Evolutionary conservation across 352 stramenopile species (phyloP).

Genomic region (Phytophthora crassamura): DNA sequence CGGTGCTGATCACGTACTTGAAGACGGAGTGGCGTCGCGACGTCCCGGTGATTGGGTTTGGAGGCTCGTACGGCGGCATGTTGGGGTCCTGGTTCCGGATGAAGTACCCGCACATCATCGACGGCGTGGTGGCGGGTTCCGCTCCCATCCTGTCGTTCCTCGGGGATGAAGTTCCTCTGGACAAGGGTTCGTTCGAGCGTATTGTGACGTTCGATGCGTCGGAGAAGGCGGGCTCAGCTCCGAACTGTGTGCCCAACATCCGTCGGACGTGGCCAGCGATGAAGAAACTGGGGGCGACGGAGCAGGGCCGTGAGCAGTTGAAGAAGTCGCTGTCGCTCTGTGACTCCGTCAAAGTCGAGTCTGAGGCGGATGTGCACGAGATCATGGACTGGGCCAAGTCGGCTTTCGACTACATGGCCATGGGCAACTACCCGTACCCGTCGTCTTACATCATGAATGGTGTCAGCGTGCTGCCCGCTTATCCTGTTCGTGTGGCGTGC

Average conservation of each 20-base stretch:
- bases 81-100: constrained; percentile 76
- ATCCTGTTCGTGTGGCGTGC: constrained; percentile 90
- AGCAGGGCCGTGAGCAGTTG: constrained; percentile 53
- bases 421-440: constrained; percentile 97
- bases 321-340: constrained; percentile 61
- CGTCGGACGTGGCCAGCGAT: constrained; percentile 70
- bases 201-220: constrained; percentile 85
- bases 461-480: constrained; percentile 86
- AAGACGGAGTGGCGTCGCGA: constrained; percentile 55
- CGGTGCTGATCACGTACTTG: constrained; percentile 59
- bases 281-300: constrained; percentile 52
- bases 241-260: constrained; percentile 84
- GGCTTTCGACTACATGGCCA: constrained; percentile 93
- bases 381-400: constrained; percentile 75
- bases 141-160: constrained; percentile 69
- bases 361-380: constrained; percentile 49
- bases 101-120: constrained; percentile 80
- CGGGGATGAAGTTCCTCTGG: constrained; percentile 60
- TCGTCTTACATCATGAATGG: constrained; percentile 95
- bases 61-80: constrained; percentile 83
- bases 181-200: constrained; percentile 68
- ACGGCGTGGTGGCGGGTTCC: constrained; percentile 70
- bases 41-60: constrained; percentile 71
- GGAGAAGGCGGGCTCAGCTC: constrained; percentile 60
- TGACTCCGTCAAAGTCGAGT: constrained; percentile 48